These are phyloP conservation scores for Cytospora leucostoma DNA, from an alignment of 2,329 filamentous ascomycete genomes.

Conservation along the genomic window DNA sequence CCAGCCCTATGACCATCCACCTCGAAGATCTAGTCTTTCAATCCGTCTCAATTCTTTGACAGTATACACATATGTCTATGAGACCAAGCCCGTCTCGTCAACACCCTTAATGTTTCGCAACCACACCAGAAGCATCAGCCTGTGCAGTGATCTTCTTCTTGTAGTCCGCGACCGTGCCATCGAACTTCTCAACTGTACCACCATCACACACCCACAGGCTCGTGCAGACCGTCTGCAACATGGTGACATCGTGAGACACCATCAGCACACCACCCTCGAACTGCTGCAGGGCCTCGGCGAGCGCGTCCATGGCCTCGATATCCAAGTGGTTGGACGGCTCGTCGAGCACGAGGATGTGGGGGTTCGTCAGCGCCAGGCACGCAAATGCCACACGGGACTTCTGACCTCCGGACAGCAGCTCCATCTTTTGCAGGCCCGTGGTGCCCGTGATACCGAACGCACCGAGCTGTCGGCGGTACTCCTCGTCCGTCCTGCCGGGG, in stretches of 20 bases:
- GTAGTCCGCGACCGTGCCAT: constrained; percentile 92
- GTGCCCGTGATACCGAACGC: constrained; percentile 90
- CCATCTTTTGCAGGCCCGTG: constrained; percentile 96
- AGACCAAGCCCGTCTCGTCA: neutral
- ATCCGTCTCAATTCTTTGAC: neutral
- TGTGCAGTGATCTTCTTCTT: constrained; percentile 95
- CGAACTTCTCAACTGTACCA: constrained; percentile 93
- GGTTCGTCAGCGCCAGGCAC: constrained; percentile 90
- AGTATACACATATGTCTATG: neutral
- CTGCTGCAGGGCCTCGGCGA: constrained; percentile 77
- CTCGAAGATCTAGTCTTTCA: no score
- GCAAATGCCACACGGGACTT: constrained; percentile 98
- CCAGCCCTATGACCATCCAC: neutral
- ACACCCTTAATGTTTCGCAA: constrained; percentile 57
- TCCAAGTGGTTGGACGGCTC: constrained; percentile 98
- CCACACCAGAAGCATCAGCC: constrained; percentile 85
- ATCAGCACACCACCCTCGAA: constrained; percentile 97
- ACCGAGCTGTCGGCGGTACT: constrained; percentile 92
- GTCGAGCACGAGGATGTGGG: constrained; percentile 96
- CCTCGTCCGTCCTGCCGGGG: constrained; percentile 89
- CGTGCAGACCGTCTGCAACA: constrained; percentile 94
- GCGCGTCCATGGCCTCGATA: constrained; percentile 98
- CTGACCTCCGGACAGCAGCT: constrained; percentile 88
- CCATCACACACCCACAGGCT: constrained; percentile 96
- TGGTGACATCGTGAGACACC: constrained; percentile 98